Evolutionary conservation across 371 early-diverging fungal species (phyloP), one percentile per base, ranked within the genome.

Genomic region (Actinomortierella ambigua): DNA sequence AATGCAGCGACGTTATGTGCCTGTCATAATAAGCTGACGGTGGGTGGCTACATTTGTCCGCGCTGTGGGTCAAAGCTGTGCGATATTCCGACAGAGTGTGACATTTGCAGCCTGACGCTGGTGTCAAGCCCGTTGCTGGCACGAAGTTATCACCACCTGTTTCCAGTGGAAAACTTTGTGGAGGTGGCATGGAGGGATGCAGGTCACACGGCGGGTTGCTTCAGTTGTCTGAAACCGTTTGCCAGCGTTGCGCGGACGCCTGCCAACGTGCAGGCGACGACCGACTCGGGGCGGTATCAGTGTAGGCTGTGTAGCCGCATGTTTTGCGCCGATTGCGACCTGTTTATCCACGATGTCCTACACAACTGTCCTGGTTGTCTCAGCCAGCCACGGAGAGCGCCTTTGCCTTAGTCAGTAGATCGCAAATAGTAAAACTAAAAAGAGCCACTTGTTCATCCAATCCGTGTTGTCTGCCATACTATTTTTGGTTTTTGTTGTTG

Each of bases 291-390:
- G 26, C 77, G 88, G 23, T 95, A 83, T 65, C 78, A 84, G 39
- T 98, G 98, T 68, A 88, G 88, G 14, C 78, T 85, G 29, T 98
- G 98, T 69, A 61, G 77, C 9, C 80, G 90, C 29, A 82, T 82
- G n/a, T 95, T 94, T 65, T 98, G 98, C 63, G 67, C 93, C 39
- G 97, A 97, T 29, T 98, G 98, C 71, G 98, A 98, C 79, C 69
- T 94, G 7, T 98, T 90, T 77, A 83, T 94, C 14, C 98, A 98
- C 71, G 97, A 97, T 64, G 90, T 90, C 13, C 79, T 98, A 41
- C 97, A 95, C 65, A 95, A 93, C 63, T 98, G 98, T 75, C 94
- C 95, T 15, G 94, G 95, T 3, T 96, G 96, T 40, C 49, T 71
- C 34, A 71, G 62, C 26, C 77, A 75, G 51, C 75, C 70, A 39